Evolutionary conservation across 2,329 filamentous ascomycete genomes (phyloP), one percentile per base, ranked within the genome.

Genomic region (Xylariaceae sp.): DNA sequence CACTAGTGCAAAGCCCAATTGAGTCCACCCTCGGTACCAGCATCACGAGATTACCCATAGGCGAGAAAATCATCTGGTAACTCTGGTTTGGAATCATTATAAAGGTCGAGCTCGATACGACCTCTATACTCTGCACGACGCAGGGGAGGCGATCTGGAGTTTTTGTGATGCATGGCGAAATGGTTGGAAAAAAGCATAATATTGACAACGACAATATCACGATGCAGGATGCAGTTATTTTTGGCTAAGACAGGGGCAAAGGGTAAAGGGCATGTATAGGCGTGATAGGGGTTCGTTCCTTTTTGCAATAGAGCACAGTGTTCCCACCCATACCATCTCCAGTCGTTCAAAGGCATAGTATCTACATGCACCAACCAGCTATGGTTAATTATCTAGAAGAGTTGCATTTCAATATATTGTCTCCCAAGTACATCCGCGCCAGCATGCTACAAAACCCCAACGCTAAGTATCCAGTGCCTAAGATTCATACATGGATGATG

Each of bases 241-340:
- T 44, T 50, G 42, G 49, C 39, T 43, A 48, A 47, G 42, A 58
- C 27, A 21, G 54, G 45, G 53, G 48, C 53, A 52, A 46, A 57
- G 50, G 43, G 40, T 48, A n/a, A n/a, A n/a, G n/a, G n/a, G n/a
- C n/a, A n/a, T n/a, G n/a, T n/a, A n/a, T n/a, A n/a, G 52, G 55
- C 55, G 55, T 58, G 55, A 50, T 40, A 49, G 55, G 55, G 53
- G 55, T 58, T 56, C 43, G 29, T 55, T 58, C 52, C n/a, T 36
- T 52, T 50, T 51, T 46, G 16, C 24, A 52, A 53, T 55, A 44
- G 21, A 58, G 15, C 50, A 43, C 10, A 43, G 40, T 37, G 32
- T 45, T 30, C 20, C 6, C 8, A 10, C 26, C 26, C n/a, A 36
- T 16, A 15, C n/a, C n/a, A n/a, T n/a, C n/a, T n/a, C n/a, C n/a